Conservation (phyloP, 345 rosid species). For the Heritiera littoralis region DNA sequence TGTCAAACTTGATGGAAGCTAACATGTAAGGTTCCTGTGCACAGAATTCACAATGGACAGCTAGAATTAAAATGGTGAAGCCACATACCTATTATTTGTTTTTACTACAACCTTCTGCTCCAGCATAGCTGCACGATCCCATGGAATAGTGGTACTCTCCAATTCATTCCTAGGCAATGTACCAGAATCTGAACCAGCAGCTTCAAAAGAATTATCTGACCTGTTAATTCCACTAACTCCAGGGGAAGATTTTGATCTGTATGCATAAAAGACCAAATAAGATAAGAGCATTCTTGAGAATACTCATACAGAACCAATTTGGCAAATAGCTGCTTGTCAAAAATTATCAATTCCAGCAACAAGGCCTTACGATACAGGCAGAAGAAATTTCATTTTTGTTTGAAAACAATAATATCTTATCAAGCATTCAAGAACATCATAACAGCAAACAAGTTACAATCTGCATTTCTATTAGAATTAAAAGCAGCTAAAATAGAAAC, state of each 20-base stretch:
- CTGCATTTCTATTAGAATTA: not conserved
- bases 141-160: constrained; percentile 55
- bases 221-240: constrained; percentile 63
- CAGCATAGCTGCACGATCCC: constrained; percentile 48
- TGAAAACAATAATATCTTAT: not conserved
- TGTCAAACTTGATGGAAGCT: not conserved
- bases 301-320: not conserved
- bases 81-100: constrained; percentile 69
- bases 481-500: constrained; percentile 2
- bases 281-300: constrained; percentile 8
- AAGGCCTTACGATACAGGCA: not conserved
- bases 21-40: not conserved
- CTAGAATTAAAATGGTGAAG: constrained; percentile 24
- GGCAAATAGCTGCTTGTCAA: not conserved
- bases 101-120: constrained; percentile 63
- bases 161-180: constrained; percentile 54
- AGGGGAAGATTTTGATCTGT: constrained; percentile 71
- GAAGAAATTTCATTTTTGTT: not conserved
- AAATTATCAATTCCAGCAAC: not conserved
- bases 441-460: not conserved
- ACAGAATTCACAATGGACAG: not conserved
- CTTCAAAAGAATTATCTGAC: constrained; percentile 60
- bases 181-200: constrained; percentile 61
- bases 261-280: constrained; percentile 15
- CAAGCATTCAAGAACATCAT: not conserved